Evolutionary conservation across 208 protist genomes (phyloP), one percentile per base, ranked within the genome.

Genomic region (Crithidia acanthocephali): DNA sequence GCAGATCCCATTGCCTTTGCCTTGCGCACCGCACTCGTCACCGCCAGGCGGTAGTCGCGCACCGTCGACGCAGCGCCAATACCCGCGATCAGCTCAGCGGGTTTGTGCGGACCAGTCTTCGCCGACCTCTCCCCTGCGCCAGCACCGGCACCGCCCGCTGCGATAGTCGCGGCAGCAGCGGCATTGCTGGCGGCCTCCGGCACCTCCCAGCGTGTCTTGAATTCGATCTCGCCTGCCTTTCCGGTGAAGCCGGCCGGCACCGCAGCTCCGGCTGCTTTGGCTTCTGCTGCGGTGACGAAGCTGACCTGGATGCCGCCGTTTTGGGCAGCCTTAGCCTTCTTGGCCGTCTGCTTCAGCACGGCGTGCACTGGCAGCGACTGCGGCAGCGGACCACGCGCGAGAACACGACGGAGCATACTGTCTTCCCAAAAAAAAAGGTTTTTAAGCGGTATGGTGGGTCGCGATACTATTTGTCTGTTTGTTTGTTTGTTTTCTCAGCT

Each of bases 11-110:
- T 45, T 51, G 74, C 68, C 74, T 90, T 81, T 2, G 87, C 90
- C 58, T 83, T 78, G 32, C 81, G 85, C 79, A 95, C 90, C 2
- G 90, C 90, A 22, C 51, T 76, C 5, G 86, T 95, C 28, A 95
- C 74, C 16, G 90, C 90, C 10, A 80, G 70, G 28, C 85, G 84
- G 73, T 89, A 92, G 52, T 95, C 87, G 45, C 84, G 74, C 47
- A 90, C 78, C 18, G 74, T 79, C 25, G 76, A 69, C 11, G 69
- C 45, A 6, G 60, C 30, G 22, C 72, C 79, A 25, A 76, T 58
- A 5, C 85, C 85, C 2, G 79, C 74, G 5, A 77, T n/a, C 45
- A 75, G 18, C 57, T 64, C 66, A 9, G 62, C 65, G 11, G 65
- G 53, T 59, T 70, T 63, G 33, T 56, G 47, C 15, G 33, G n/a